Conservation (phyloP, 2,329 filamentous ascomycete species). For the Scorias spongiosa region DNA sequence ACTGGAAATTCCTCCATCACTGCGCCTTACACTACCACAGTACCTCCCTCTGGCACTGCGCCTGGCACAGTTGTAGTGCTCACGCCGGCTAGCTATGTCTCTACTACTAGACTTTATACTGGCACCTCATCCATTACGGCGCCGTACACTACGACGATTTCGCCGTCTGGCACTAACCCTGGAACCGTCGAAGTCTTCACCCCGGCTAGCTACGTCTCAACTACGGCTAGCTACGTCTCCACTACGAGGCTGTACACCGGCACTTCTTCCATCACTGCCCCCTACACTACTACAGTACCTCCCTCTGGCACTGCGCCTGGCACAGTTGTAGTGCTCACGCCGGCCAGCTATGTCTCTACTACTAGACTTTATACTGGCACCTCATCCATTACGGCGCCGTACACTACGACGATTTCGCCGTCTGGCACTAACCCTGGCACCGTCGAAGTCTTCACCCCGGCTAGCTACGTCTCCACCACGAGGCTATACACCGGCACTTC, state of each 20-base stretch:
- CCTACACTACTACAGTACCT: constrained; percentile 1
- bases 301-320: constrained; percentile 2
- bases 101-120: background rate
- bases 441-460: constrained; percentile 3
- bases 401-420: constrained; percentile 5
- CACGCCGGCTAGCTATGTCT: background rate
- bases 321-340: background rate
- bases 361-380: constrained; percentile 1
- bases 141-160: constrained; percentile 5
- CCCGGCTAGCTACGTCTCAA: background rate
- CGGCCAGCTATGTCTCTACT: background rate
- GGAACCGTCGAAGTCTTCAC: constrained; percentile 5
- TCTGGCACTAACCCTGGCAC: constrained; percentile 4
- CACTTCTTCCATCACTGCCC: background rate
- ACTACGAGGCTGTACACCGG: constrained; percentile 2
- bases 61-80: background rate
- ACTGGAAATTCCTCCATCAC: background rate
- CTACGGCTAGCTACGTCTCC: background rate
- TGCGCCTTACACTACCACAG: constrained; percentile 1
- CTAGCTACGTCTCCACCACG: background rate
- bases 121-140: constrained; percentile 2
- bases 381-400: constrained; percentile 2
- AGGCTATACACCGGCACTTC: constrained; percentile 1
- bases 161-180: constrained; percentile 3
- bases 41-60: constrained; percentile 1